Conservation (phyloP, 78 protist genomes). For the Mastigamoeba balamuthi region DNA sequence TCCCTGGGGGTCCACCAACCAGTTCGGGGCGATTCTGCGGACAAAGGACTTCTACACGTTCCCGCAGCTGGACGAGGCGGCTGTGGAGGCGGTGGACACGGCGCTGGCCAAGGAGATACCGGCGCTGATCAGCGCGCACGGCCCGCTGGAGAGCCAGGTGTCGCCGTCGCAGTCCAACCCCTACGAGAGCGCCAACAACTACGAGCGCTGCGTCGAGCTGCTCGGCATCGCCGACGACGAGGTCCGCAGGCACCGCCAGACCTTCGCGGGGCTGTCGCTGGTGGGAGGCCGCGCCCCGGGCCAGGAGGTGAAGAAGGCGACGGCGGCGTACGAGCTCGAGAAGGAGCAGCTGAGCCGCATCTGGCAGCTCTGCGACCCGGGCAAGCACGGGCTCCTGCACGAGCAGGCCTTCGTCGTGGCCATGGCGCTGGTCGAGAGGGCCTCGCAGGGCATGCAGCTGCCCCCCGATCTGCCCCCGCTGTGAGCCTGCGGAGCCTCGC, state of each 20-base stretch:
- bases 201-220: neutral
- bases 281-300: neutral
- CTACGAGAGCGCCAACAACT: neutral
- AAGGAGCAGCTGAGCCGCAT: neutral
- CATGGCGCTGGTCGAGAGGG: neutral
- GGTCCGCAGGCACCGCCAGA: neutral
- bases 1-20: too few relatives aligned
- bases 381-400: neutral
- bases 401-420: neutral
- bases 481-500: too few relatives aligned
- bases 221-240: neutral
- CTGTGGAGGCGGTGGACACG: conserved; percentile 3
- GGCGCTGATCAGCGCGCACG: neutral
- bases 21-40: conserved; percentile 2
- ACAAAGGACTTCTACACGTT: conserved; percentile 50
- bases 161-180: neutral
- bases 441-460: neutral
- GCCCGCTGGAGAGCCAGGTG: neutral
- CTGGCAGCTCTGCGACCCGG: neutral
- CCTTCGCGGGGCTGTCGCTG: neutral
- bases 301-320: neutral
- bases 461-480: neutral
- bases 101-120: conserved; percentile 50
- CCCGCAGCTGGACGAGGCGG: conserved; percentile 34
- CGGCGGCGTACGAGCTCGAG: neutral